phyloP scores from a whole-genome alignment of 176 grass and related monocot genomes.

The Carex cristatella region DNA sequence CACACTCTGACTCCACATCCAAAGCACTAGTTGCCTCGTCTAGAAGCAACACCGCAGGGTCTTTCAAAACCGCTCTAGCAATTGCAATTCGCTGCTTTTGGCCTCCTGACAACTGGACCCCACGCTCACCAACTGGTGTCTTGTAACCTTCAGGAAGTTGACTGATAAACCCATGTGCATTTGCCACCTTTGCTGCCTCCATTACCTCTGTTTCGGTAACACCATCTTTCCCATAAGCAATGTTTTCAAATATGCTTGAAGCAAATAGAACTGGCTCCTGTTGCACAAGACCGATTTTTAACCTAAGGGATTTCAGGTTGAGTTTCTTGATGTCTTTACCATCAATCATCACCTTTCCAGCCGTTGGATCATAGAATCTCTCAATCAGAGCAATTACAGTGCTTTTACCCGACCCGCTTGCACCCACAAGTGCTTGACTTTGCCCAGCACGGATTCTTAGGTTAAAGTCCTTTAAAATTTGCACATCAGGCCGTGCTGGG shows the following conservation, averaged over 20 bases:
- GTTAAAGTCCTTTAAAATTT: constrained; percentile 35
- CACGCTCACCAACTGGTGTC: constrained; percentile 72
- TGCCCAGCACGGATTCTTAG: too few relatives aligned
- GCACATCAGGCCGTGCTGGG: constrained; percentile 56
- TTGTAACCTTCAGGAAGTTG: constrained; percentile 66
- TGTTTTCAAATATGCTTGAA: constrained; percentile 74
- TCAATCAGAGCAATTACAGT: constrained; percentile 34
- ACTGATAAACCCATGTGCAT: constrained; percentile 77
- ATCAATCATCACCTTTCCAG: constrained; percentile 75
- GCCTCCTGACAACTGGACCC: constrained; percentile 67
- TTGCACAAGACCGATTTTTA: constrained; percentile 70
- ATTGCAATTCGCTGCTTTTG: constrained; percentile 94
- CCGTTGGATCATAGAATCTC: constrained; percentile 77
- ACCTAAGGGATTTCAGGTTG: constrained; percentile 60
- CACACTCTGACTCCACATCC: constrained; percentile 74
- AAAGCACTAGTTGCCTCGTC: constrained; percentile 81
- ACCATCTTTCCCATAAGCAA: constrained; percentile 65
- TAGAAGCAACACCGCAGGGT: constrained; percentile 66
- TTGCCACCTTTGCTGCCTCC: constrained; percentile 62
- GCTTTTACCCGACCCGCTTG: too few relatives aligned
- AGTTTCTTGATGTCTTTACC: constrained; percentile 69
- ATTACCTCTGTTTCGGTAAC: constrained; percentile 57
- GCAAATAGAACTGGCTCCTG: constrained; percentile 85
- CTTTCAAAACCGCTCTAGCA: constrained; percentile 75
- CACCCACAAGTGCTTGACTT: too few relatives aligned